These are phyloP conservation scores for Blastobotrys niveus DNA, from an alignment of 1,139 yeast genomes.

Conservation along the genomic window DNA sequence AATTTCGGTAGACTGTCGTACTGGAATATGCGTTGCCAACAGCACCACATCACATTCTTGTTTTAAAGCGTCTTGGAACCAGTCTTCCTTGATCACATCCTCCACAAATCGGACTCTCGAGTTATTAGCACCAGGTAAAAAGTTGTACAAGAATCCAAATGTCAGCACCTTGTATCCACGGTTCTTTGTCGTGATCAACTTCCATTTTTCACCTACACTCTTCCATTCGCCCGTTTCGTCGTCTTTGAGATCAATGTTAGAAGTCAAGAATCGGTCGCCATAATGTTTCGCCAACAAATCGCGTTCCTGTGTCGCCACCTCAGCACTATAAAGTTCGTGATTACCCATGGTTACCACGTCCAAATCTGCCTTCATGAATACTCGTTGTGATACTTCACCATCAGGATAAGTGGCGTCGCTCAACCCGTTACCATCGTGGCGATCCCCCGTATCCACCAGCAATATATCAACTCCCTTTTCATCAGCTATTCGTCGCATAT, in stretches of 20 bases:
- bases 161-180: conserved; percentile 53
- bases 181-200: conserved; percentile 59
- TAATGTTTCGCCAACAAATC: conserved; percentile 52
- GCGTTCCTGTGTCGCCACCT: conserved; percentile 60
- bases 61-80: conserved; percentile 57
- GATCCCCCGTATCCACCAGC: conserved; percentile 84
- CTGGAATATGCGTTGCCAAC: conserved; percentile 77
- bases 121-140: conserved; percentile 52
- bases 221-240: conserved; percentile 42
- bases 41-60: conserved; percentile 60
- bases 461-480: conserved; percentile 54
- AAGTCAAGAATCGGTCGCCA: conserved; percentile 63
- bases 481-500: conserved; percentile 44
- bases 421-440: conserved; percentile 90
- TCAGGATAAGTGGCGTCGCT: conserved; percentile 72
- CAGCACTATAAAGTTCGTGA: conserved; percentile 80
- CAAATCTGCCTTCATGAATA: conserved; percentile 62
- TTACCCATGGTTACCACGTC: conserved; percentile 86
- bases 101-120: conserved; percentile 61
- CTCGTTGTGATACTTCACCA: conserved; percentile 56
- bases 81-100: conserved; percentile 49
- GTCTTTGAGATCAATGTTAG: conserved; percentile 59
- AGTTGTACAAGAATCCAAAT: conserved; percentile 77
- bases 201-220: conserved; percentile 62
- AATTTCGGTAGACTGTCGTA: conserved; percentile 57